These are phyloP conservation scores for Bisporella sp. DNA, from an alignment of 2,329 filamentous ascomycete species.

Conservation along the genomic window DNA sequence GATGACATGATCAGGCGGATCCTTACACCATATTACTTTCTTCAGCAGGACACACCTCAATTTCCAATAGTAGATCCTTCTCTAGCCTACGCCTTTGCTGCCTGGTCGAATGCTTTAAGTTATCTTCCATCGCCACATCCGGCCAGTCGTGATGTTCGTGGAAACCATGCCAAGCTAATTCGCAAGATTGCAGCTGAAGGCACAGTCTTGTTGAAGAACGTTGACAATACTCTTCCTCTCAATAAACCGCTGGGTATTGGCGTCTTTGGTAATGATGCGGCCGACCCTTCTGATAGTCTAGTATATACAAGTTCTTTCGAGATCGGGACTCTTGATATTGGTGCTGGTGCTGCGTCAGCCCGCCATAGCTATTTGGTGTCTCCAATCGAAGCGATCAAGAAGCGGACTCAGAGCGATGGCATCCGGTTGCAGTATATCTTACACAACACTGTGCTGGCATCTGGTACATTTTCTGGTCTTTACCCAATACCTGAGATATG, in stretches of 20 bases:
- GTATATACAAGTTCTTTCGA: conserved; percentile 2
- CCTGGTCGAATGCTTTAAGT: conserved; percentile 38
- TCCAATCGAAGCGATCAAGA: conserved; percentile 49
- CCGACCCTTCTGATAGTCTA: conserved; percentile 45
- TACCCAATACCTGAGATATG: conserved; percentile 52
- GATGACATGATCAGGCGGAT: too few species aligned
- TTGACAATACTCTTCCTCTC: conserved; percentile 53
- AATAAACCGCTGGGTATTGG: conserved; percentile 35
- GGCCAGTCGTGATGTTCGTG: conserved; percentile 59
- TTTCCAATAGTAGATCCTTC: conserved; percentile 33
- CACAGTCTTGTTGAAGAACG: conserved; percentile 58
- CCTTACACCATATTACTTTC: too few species aligned
- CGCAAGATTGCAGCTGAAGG: conserved; percentile 46
- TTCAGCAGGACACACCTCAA: too few species aligned
- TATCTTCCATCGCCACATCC: neutral
- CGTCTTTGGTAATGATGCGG: conserved; percentile 50
- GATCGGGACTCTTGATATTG: conserved; percentile 13
- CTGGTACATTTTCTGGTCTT: conserved; percentile 27
- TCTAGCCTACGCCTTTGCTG: neutral
- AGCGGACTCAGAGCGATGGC: conserved; percentile 3
- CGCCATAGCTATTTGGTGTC: conserved; percentile 54
- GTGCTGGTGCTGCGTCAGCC: conserved; percentile 32
- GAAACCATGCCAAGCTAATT: conserved; percentile 11
- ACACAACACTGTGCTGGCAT: conserved; percentile 31
- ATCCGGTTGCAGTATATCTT: conserved; percentile 11